These are phyloP conservation scores for Nicotiana attenuata DNA, from an alignment of 257 asterid species.

Conservation along the genomic window DNA sequence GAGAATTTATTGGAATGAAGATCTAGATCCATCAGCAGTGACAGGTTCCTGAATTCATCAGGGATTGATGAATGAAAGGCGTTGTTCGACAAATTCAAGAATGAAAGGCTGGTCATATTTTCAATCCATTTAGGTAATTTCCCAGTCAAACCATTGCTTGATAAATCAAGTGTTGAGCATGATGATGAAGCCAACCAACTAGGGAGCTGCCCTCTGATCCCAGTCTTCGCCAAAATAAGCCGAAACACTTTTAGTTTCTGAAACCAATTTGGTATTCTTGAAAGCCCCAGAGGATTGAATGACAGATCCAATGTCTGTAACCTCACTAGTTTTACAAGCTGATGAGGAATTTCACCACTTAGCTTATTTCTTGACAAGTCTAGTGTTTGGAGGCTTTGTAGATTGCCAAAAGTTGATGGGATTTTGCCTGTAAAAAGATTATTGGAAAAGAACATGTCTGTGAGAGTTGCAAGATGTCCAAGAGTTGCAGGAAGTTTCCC, in stretches of 20 bases:
- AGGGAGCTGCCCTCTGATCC: constrained; percentile 48
- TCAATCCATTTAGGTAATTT: constrained; percentile 59
- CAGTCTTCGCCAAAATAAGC: constrained; percentile 41
- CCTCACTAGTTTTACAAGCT: constrained; percentile 26
- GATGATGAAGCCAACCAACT: constrained; percentile 47
- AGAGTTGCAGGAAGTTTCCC: constrained; percentile 52
- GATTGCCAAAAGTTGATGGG: constrained; percentile 46
- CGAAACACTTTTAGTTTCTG: constrained; percentile 28
- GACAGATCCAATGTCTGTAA: constrained; percentile 48
- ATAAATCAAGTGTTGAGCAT: constrained; percentile 46
- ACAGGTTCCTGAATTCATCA: constrained; percentile 37
- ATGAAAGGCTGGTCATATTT: constrained; percentile 46
- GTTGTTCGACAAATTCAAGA: constrained; percentile 55
- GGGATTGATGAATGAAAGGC: constrained; percentile 45
- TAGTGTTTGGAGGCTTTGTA: constrained; percentile 31
- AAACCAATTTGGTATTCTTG: constrained; percentile 44
- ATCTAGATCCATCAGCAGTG: constrained; percentile 41
- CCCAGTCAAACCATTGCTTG: constrained; percentile 50
- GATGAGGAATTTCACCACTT: constrained; percentile 36
- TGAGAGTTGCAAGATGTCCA: constrained; percentile 42
- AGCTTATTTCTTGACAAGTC: constrained; percentile 53
- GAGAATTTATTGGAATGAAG: constrained; percentile 62
- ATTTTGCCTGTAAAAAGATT: constrained; percentile 47
- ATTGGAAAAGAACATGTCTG: constrained; percentile 39
- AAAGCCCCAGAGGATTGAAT: constrained; percentile 45